Evolutionary conservation across 176 grass and related monocot genomes (phyloP).

Genomic region (Oryza rufipogon): DNA sequence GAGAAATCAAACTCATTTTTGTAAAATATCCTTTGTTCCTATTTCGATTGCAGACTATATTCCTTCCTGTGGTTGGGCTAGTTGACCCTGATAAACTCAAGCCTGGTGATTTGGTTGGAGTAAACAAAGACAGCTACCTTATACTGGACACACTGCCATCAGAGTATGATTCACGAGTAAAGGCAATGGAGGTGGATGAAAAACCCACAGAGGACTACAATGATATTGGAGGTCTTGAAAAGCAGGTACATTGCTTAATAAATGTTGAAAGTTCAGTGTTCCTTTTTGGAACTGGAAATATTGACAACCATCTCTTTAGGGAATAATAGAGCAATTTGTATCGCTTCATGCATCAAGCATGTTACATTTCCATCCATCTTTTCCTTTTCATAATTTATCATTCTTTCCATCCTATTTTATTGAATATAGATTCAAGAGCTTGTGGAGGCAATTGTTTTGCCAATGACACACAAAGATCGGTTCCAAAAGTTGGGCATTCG

Average conservation of each 20-base stretch:
- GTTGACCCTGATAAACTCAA: constrained; percentile 94
- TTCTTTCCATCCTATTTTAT: constrained; percentile 2
- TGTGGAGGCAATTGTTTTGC: constrained; percentile 88
- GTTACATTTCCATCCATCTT: neutral
- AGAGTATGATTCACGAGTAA: constrained; percentile 88
- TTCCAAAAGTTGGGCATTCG: constrained; percentile 94
- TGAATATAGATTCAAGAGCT: constrained; percentile 89
- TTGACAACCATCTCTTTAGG: neutral
- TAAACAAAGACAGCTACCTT: constrained; percentile 94
- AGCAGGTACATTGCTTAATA: constrained; percentile 62
- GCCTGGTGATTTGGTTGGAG: constrained; percentile 90
- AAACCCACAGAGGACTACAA: constrained; percentile 98
- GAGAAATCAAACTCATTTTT: neutral
- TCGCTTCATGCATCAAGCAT: neutral
- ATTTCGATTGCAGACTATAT: constrained; percentile 67
- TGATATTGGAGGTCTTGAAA: constrained; percentile 94
- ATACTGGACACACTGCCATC: constrained; percentile 93
- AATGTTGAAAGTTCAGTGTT: neutral
- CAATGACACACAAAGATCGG: constrained; percentile 88
- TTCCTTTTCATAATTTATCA: neutral
- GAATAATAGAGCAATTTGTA: neutral
- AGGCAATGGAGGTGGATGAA: constrained; percentile 96
- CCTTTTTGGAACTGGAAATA: neutral
- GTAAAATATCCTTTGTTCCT: neutral
- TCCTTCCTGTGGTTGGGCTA: constrained; percentile 86